Conservation (phyloP, 179 eudicot genomes). For the Nepenthes alata region DNA sequence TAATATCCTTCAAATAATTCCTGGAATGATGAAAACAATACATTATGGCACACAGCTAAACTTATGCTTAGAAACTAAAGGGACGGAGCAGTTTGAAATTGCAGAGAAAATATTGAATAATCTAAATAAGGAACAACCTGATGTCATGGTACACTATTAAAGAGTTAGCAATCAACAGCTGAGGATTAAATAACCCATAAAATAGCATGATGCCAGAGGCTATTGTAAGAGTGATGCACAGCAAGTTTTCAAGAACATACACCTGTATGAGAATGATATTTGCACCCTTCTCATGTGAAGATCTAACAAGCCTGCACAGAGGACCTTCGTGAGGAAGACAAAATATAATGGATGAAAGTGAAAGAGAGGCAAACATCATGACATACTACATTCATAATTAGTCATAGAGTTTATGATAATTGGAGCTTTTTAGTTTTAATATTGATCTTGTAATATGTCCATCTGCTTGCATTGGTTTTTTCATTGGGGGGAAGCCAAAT, state of each 20-base stretch:
- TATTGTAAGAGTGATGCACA: too few species aligned
- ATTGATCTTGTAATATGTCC: too few species aligned
- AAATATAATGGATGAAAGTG: neutral
- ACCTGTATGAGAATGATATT: constrained; percentile 96
- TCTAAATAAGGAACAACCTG: too few species aligned
- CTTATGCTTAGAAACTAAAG: neutral
- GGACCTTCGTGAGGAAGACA: neutral
- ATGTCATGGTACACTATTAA: too few species aligned
- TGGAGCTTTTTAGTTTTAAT: too few species aligned
- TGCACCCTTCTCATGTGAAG: constrained; percentile 85
- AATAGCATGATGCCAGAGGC: neutral
- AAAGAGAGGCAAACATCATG: neutral
- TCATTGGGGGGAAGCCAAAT: too few species aligned
- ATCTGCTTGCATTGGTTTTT: too few species aligned
- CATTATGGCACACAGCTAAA: neutral
- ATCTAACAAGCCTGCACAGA: constrained; percentile 78
- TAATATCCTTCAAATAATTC: constrained; percentile 96
- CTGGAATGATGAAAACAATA: constrained; percentile 17
- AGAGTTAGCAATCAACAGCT: neutral
- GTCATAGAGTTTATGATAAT: too few species aligned
- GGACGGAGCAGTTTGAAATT: too few species aligned
- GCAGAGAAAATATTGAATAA: too few species aligned
- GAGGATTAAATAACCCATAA: neutral
- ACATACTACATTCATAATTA: neutral
- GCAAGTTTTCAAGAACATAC: neutral